Percentiles rank a stretch among this genome's conserved stretches.
Evolutionary conservation across 495 filamentous ascomycete genomes (phyloP).

Genomic region (Sabuloglossum arenarium): DNA sequence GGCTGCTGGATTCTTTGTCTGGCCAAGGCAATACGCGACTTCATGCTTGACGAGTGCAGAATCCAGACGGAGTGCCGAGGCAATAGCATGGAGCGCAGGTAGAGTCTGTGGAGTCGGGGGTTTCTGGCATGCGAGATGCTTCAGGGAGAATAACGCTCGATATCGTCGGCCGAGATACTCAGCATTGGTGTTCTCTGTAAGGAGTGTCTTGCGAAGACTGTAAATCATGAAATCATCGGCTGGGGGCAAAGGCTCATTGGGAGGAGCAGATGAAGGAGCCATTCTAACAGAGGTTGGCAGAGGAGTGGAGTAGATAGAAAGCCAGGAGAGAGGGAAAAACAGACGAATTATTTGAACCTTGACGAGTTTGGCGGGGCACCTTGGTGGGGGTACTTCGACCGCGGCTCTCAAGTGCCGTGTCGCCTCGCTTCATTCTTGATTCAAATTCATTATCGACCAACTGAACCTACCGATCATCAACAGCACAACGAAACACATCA

Average conservation of each 20-base stretch:
- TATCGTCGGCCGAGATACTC: constrained; percentile 37
- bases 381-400: too few species aligned
- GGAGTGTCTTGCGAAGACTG: constrained; percentile 53
- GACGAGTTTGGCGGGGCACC: too few species aligned
- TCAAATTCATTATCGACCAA: too few species aligned
- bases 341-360: too few species aligned
- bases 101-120: constrained; percentile 38
- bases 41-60: constrained; percentile 88
- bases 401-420: too few species aligned
- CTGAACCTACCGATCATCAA: not conserved
- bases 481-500: constrained; percentile 3
- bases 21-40: constrained; percentile 90
- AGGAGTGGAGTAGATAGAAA: too few species aligned
- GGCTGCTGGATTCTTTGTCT: constrained; percentile 56
- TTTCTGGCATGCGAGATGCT: constrained; percentile 60
- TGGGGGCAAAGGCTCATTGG: not conserved
- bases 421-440: too few species aligned
- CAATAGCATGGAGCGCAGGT: constrained; percentile 78
- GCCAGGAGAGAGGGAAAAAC: too few species aligned
- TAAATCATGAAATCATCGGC: constrained; percentile 20
- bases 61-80: constrained; percentile 62
- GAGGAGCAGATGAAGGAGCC: not conserved
- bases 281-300: too few species aligned
- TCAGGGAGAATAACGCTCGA: constrained; percentile 93
- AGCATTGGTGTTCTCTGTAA: constrained; percentile 45